Base-by-base conservation (phyloP, 306 rosid species). In the Rosa multiflora region DNA sequence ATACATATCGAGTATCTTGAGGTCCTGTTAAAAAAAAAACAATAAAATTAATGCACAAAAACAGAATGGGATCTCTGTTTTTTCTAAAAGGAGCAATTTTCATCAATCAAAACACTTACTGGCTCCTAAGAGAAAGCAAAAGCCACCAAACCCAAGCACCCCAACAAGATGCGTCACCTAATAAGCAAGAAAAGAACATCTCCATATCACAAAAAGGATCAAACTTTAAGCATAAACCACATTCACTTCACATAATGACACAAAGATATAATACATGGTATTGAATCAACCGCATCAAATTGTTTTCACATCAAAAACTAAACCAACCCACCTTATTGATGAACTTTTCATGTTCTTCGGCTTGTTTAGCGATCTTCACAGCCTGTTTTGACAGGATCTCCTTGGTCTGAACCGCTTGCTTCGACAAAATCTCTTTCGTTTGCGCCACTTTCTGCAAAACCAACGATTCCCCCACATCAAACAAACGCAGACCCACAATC, bases 61-160 rank as follows among this genome's bases (percentile, higher is more conserved):
- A 26, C 62, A 13, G 75, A 59, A 58, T 4, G 20, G 11, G 17
- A 76, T 46, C 44, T 18, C 10, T 32, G 20, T 15, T 23, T 15
- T 26, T 59, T 1, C 20, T 23, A 17, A 4, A 5, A 73, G 20
- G 14, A 42, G 37, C 67, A 64, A 78, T 35, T 47, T 66, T 52
- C 37, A 74, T 46, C 39, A 51, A 59, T 79, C 79, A 80, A 39
- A 82, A 21, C 23, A 74, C 11, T 74, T 62, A 90, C 98, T 92
- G 58, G 97, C 98, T 83, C 98, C 98, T 64, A 94, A 84, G 7
- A 92, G 90, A 74, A 92, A 94, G 88, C 98, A 94, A 91, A 94
- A 85, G 26, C 91, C 97, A 18, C 97, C 98, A 78, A 89, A 94
- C 23, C 89, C 83, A 26, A 90, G 94, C 12, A 94, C 97, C 61